Conservation (phyloP, 441 rosid genomes). For the Iberis amara region DNA sequence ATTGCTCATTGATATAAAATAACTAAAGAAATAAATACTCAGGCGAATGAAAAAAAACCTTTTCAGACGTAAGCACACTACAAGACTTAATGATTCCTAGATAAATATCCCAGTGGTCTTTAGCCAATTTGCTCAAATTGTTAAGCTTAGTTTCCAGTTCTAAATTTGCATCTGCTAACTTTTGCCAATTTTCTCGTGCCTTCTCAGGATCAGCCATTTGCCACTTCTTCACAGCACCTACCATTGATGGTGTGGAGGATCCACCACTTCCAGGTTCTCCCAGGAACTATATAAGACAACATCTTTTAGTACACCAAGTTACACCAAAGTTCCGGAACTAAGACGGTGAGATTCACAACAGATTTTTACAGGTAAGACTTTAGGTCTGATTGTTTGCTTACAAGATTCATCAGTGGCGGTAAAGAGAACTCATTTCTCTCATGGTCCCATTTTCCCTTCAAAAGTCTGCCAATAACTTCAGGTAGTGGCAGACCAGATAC, state of each 20-base stretch:
- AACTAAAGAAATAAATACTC: constrained; percentile 4
- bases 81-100: constrained; percentile 52
- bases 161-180: constrained; percentile 68
- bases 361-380: constrained; percentile 1
- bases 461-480: constrained; percentile 53
- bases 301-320: constrained; percentile 20
- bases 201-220: constrained; percentile 73
- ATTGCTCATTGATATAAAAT: constrained; percentile 10
- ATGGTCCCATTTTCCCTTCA: constrained; percentile 87
- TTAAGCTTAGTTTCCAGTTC: constrained; percentile 66
- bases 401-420: constrained; percentile 94
- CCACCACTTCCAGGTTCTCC: constrained; percentile 98
- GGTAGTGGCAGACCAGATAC: constrained; percentile 44
- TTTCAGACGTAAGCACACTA: constrained; percentile 55
- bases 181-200: constrained; percentile 70
- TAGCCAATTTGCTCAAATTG: constrained; percentile 59
- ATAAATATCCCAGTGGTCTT: constrained; percentile 67
- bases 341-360: constrained; percentile 13
- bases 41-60: constrained; percentile 43
- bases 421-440: constrained; percentile 73
- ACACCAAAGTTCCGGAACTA: not conserved
- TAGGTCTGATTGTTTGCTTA: constrained; percentile 36
- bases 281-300: constrained; percentile 48
- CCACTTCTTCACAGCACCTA: constrained; percentile 96
- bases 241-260: constrained; percentile 96